Base-by-base conservation (phyloP, 306 rosid species). In the Citrullus mucosospermus region DNA sequence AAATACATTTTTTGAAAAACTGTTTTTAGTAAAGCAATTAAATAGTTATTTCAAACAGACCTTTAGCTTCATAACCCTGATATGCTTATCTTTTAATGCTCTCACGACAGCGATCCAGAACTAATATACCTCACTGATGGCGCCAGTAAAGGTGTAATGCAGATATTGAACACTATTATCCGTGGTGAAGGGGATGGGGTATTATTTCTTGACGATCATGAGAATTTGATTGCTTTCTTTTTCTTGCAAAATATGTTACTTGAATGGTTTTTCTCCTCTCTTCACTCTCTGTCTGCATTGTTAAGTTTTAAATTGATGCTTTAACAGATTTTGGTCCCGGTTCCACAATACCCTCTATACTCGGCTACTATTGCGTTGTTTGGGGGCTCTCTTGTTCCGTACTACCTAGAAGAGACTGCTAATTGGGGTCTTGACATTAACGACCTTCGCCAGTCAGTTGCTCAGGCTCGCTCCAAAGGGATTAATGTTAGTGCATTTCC, bases 91-190 rank as follows among this genome's bases (percentile, higher is more conserved):
- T 66, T 78, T 51, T 6, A 82, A 75, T 86, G 78, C 81, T 84
- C 68, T 65, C 34, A 76, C 83, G 78, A 73, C 97, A 96, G 99
- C 76, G 89, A 96, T 78, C 98, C 98, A n/a, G 99, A 96, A 84
- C 92, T 91, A 87, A 90, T 96, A 85, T 92, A 77, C 83, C 99
- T 96, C 81, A 96, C 99, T 5, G 99, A 96, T 81, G 99, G 99
- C 50, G 99, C 99, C 55, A 96, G 99, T 88, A 93, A 96, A 86
- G 99, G 96, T 83, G 98, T 96, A 81, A 93, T 90, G 99, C 99
- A 96, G 92, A 91, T 90, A 48, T 86, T 96, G 83, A 90, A 93
- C 81, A 88, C 98, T 43, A 80, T 96, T 79, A 96, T 96, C 78
- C 88, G 96, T 62, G 93, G 91, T 72, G 80, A 36, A 86, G 90